Evolutionary conservation across 225 moss, liverwort and hornwort genomes (phyloP).

Genomic region (Thuidium tamariscinum): DNA sequence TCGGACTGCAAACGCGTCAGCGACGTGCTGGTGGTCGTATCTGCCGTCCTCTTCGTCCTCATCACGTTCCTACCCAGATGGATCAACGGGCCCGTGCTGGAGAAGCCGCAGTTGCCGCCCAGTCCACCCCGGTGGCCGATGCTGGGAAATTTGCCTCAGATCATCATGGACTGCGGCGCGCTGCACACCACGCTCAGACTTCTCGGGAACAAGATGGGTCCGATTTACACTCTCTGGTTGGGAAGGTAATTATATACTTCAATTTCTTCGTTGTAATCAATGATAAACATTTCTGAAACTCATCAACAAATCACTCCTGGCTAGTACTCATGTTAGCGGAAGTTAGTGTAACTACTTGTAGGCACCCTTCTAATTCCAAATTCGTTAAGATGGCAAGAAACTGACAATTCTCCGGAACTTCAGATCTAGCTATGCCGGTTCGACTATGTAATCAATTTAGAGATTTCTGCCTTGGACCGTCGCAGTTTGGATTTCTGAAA

Average conservation of each 20-base stretch:
- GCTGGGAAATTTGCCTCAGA: constrained; percentile 26
- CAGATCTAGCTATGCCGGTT: not conserved
- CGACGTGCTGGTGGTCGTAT: not conserved
- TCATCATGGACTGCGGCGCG: not conserved
- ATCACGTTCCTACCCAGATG: not conserved
- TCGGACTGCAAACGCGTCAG: not conserved
- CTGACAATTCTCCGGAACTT: too few species aligned
- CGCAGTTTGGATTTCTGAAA: not conserved
- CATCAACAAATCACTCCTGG: too few species aligned
- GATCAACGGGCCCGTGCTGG: not conserved
- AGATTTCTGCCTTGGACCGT: too few species aligned
- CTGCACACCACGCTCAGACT: constrained; percentile 17
- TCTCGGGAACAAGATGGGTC: constrained; percentile 30
- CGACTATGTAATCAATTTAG: not conserved
- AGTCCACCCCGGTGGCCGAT: constrained; percentile 40
- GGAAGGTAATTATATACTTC: not conserved
- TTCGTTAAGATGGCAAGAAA: not conserved
- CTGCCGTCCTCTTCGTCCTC: not conserved
- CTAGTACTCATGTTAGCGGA: not conserved
- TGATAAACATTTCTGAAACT: not conserved
- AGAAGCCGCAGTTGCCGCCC: constrained; percentile 26
- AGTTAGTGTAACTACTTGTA: not conserved
- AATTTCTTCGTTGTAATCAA: not conserved
- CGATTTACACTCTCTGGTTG: constrained; percentile 44
- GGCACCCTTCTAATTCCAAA: not conserved